Base-by-base conservation (phyloP, 2,329 filamentous ascomycete species). In the Colletotrichum truncatum region DNA sequence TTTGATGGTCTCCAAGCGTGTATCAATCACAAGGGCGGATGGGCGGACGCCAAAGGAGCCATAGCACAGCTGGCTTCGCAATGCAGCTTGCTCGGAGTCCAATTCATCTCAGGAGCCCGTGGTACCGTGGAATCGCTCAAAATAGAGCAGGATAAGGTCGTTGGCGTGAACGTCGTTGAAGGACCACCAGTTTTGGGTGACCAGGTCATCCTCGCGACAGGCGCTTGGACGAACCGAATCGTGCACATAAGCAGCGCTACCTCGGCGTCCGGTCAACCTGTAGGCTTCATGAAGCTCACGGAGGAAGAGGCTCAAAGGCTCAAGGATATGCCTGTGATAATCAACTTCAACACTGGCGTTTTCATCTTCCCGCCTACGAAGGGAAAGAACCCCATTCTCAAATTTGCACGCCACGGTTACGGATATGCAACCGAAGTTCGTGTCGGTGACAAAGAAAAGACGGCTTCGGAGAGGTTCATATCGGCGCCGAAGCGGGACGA, bases 211-310 rank as follows among this genome's bases (percentile, higher is more conserved):
- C 77, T 93, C 3, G 88, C 91, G 1, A 86, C 89, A 1, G 91
- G 91, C 9, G 90, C 91, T 3, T 93, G 91, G 90, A 89, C 89
- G 12, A 76, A 75, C 12, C 53, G 70, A 2, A 49, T 78, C 1
- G 12, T 93, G 43, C 87, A 91, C 70, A 78, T 92, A 1, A 81
- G 85, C 25, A 89, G 89, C 43, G 83, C 88, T 12, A 85, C 84
- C 23, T 83, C 86, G 57, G 86, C 89, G 0, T 91, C 89, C 0
- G 90, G 89, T 1, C 91, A 93, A 69, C 82, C 85, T 0, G 76
- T 93, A 12, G 87, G 85, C 0, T 93, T 91, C 76, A 82, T 92
- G 67, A 80, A 83, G 58, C 82, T 93, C 54, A 86, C 85, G 0
- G 73, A 82, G 4, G 81, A 82, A 2, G 90, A 93, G 74, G 84